phyloP scores from a whole-genome alignment of 2,329 filamentous ascomycete genomes.

The Fusarium temperatum region DNA sequence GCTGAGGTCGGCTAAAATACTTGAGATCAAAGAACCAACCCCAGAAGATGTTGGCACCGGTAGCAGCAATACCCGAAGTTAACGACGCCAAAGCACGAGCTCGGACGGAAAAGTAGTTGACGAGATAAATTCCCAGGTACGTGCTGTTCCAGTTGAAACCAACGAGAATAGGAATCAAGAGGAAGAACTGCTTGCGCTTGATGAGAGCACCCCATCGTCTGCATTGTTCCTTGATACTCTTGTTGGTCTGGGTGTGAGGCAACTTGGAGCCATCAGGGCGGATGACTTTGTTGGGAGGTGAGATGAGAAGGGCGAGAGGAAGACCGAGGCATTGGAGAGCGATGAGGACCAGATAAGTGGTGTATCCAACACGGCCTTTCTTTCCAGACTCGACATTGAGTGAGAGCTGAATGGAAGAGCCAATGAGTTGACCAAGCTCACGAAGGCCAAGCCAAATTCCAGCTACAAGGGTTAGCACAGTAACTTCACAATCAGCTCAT shows the following conservation, averaged over 20 bases:
- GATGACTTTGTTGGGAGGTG: slow-evolving; percentile 37
- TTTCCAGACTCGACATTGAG: slow-evolving; percentile 55
- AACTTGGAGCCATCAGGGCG: slow-evolving; percentile 32
- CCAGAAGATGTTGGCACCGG: slow-evolving; percentile 57
- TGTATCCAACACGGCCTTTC: slow-evolving; percentile 39
- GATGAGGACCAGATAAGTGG: slow-evolving; percentile 40
- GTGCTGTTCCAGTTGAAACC: slow-evolving; percentile 62
- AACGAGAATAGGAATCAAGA: slow-evolving; percentile 59
- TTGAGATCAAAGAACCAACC: slow-evolving; percentile 60
- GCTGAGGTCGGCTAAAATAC: slow-evolving; percentile 50
- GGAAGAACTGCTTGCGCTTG: slow-evolving; percentile 54
- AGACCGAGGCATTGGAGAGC: slow-evolving; percentile 39
- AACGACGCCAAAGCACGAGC: slow-evolving; percentile 56
- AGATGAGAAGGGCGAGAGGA: slow-evolving; percentile 35
- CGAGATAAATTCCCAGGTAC: slow-evolving; percentile 62
- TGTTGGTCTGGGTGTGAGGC: slow-evolving; percentile 18
- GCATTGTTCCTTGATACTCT: slow-evolving; percentile 23
- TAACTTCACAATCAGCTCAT: accelerated
- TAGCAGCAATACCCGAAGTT: slow-evolving; percentile 56
- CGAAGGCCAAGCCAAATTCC: slow-evolving; percentile 64
- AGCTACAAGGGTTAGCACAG: slow-evolving; percentile 39
- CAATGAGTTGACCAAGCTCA: slow-evolving; percentile 62
- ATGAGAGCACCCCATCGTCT: slow-evolving; percentile 48
- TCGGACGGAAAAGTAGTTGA: slow-evolving; percentile 62
- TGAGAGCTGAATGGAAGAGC: slow-evolving; percentile 59